These are phyloP conservation scores for Helenozyma baotianmanensis DNA, from an alignment of 805 yeast species.

Conservation along the genomic window DNA sequence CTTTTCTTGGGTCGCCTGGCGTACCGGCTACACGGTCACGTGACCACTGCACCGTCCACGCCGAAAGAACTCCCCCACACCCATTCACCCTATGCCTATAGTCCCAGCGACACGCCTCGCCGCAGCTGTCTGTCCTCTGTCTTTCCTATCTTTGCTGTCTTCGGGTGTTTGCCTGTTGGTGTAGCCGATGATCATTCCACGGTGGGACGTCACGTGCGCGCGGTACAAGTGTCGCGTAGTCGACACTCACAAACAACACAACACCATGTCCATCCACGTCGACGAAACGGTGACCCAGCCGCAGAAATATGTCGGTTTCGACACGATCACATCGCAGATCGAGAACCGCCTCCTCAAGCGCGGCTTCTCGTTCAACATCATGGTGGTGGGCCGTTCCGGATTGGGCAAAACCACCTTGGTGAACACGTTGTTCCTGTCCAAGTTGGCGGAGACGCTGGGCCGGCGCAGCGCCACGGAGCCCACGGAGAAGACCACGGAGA, in stretches of 20 bases:
- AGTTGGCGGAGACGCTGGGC: constrained; percentile 69
- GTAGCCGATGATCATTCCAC: too few relatives aligned
- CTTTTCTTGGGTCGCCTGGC: too few relatives aligned
- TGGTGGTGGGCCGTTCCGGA: constrained; percentile 90
- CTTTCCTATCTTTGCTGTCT: too few relatives aligned
- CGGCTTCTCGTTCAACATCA: constrained; percentile 90
- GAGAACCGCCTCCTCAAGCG: constrained; percentile 86
- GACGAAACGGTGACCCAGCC: constrained; percentile 44
- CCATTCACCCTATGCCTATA: too few relatives aligned
- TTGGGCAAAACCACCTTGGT: constrained; percentile 90
- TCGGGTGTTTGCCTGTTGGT: too few relatives aligned
- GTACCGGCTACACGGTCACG: too few relatives aligned
- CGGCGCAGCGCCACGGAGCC: constrained; percentile 66
- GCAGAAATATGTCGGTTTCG: constrained; percentile 86
- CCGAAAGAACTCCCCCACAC: too few relatives aligned
- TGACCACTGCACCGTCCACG: too few relatives aligned
- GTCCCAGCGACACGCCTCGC: too few relatives aligned
- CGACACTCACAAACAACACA: not conserved
- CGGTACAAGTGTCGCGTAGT: constrained; percentile 1
- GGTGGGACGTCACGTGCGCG: too few relatives aligned
- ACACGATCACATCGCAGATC: constrained; percentile 92
- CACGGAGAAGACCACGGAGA: constrained; percentile 80
- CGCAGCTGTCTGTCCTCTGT: too few relatives aligned
- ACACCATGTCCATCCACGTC: constrained; percentile 14
- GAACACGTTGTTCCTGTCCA: constrained; percentile 85